phyloP scores from a whole-genome alignment of 208 protist genomes.

The Tritrichomonas foetus region DNA sequence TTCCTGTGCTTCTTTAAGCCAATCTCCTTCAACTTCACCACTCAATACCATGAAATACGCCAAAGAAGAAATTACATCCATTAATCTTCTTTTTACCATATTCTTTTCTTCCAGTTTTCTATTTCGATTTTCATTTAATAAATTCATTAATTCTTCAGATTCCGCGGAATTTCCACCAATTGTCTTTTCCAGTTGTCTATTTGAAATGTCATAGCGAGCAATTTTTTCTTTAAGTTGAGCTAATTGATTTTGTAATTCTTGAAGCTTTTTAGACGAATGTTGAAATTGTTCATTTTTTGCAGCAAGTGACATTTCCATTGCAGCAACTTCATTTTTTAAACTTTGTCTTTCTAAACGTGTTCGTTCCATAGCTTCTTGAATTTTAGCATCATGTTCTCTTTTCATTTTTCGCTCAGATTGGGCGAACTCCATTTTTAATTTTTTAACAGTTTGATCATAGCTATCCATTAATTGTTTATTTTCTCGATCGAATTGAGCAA shows the following conservation, averaged over 20 bases:
- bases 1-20: not conserved
- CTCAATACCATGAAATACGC: not conserved
- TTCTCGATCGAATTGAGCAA: not conserved
- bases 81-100: not conserved
- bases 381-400: not conserved
- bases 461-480: not conserved
- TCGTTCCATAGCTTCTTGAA: not conserved
- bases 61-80: not conserved
- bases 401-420: not conserved
- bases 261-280: not conserved
- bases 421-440: not conserved
- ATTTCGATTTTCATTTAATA: not conserved
- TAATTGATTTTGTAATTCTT: not conserved
- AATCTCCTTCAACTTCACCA: not conserved
- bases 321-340: not conserved
- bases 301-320: not conserved
- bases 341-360: not conserved
- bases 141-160: not conserved
- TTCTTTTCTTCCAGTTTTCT: not conserved
- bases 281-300: conserved; percentile 13
- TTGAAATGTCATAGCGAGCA: not conserved
- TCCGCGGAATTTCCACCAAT: not conserved
- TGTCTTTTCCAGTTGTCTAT: not conserved
- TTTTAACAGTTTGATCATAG: not conserved
- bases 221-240: not conserved